Conservation (phyloP, 176 grass and related monocot genomes). For the Carex kokanica region DNA sequence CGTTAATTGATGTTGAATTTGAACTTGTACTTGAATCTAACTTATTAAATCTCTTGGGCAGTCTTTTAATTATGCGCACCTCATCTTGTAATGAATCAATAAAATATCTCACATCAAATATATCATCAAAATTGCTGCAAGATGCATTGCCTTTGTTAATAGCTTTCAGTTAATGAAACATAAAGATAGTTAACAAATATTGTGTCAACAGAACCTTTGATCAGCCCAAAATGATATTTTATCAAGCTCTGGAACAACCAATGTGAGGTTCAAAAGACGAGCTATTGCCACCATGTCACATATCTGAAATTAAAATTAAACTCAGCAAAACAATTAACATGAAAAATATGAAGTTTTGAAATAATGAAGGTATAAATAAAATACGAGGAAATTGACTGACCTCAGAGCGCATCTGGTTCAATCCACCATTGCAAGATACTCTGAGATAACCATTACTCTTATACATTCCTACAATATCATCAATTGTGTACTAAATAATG, state of each 20-base stretch:
- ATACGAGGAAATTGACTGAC: conserved; percentile 31
- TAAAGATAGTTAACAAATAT: conserved; percentile 21
- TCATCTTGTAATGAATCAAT: conserved; percentile 77
- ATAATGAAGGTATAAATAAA: neutral
- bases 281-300: conserved; percentile 93
- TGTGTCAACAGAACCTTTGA: conserved; percentile 49
- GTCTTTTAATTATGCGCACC: conserved; percentile 63
- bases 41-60: conserved; percentile 53
- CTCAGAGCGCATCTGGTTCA: conserved; percentile 98
- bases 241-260: conserved; percentile 86
- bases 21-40: conserved; percentile 20
- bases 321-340: conserved; percentile 3
- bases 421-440: conserved; percentile 93
- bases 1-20: conserved; percentile 6
- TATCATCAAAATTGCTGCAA: conserved; percentile 77
- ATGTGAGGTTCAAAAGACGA: conserved; percentile 75
- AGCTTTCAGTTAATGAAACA: neutral
- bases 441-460: conserved; percentile 83
- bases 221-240: conserved; percentile 97
- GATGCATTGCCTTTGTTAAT: neutral
- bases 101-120: conserved; percentile 93
- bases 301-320: conserved; percentile 53
- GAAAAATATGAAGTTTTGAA: conserved; percentile 1
- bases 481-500: neutral
- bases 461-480: conserved; percentile 58